Percentiles rank a stretch among this genome's conserved stretches.
Evolutionary conservation across 129 eudicot species (phyloP).

Genomic region (Dittrichia graveolens): DNA sequence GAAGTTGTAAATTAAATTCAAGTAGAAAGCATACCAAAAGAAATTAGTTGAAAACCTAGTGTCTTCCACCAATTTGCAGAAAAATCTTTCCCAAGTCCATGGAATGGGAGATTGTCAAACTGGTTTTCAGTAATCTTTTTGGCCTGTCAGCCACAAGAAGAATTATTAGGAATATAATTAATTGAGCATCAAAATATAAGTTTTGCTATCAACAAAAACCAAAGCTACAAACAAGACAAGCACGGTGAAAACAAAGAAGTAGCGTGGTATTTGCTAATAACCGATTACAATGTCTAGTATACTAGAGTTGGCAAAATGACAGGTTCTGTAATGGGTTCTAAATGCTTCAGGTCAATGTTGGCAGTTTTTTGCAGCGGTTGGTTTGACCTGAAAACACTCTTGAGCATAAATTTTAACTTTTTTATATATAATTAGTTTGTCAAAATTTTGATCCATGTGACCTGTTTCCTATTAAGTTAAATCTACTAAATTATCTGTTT

Average conservation of each 20-base stretch:
- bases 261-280: constrained; percentile 16
- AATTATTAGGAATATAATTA: constrained; percentile 32
- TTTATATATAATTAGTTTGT: no score
- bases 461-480: no score
- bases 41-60: constrained; percentile 68
- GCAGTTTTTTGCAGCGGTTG: no score
- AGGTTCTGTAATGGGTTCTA: no score
- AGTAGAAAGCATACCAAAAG: constrained; percentile 56
- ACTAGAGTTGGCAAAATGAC: no score
- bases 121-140: constrained; percentile 69
- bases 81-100: constrained; percentile 84
- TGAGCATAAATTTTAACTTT: no score
- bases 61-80: constrained; percentile 96
- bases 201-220: background rate
- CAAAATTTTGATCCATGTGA: no score
- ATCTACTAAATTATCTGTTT: no score
- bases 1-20: background rate
- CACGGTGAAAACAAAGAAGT: constrained; percentile 5
- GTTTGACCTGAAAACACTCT: no score
- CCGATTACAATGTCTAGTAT: background rate
- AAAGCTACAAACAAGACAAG: background rate
- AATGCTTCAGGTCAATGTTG: no score
- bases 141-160: constrained; percentile 50
- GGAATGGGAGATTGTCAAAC: constrained; percentile 84
- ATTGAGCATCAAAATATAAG: constrained; percentile 12